These are phyloP conservation scores for Leccinum imitatum DNA, from an alignment of 768 basidiomycete genomes.

Conservation along the genomic window DNA sequence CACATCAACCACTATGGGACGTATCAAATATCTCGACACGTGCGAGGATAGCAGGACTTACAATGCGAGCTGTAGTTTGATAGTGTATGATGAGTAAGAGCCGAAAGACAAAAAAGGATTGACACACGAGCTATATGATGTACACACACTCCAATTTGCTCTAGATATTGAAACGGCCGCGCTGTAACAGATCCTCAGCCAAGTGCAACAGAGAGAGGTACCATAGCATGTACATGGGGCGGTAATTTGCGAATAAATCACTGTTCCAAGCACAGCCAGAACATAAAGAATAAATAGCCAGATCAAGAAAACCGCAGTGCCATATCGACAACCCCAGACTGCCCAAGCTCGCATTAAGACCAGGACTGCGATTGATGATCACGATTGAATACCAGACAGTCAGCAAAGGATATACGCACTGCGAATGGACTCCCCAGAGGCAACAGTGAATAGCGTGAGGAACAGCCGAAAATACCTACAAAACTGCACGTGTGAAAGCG, in stretches of 20 bases:
- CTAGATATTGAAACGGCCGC: not conserved
- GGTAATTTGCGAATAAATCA: not conserved
- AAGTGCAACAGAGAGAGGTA: not conserved
- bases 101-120: not conserved
- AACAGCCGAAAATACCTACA: slow-evolving; percentile 12
- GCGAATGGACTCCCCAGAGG: slow-evolving; percentile 14
- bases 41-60: slow-evolving; percentile 1
- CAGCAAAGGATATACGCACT: not conserved
- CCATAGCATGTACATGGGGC: not conserved
- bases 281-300: slow-evolving; percentile 10
- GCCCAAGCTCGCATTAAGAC: slow-evolving; percentile 23
- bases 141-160: not conserved
- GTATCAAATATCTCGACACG: not conserved
- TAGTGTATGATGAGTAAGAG: not conserved
- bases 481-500: not conserved
- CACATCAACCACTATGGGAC: slow-evolving; percentile 14
- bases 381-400: not conserved
- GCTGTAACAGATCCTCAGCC: not conserved
- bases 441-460: slow-evolving; percentile 5
- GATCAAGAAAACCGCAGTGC: slow-evolving; percentile 4
- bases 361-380: slow-evolving; percentile 12
- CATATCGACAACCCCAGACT: slow-evolving; percentile 16
- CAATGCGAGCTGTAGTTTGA: slow-evolving; percentile 6
- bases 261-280: slow-evolving; percentile 1
- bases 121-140: not conserved